These are phyloP conservation scores for Plasmodium coatneyi DNA, from an alignment of 169 alveolate species.

Conservation along the genomic window DNA sequence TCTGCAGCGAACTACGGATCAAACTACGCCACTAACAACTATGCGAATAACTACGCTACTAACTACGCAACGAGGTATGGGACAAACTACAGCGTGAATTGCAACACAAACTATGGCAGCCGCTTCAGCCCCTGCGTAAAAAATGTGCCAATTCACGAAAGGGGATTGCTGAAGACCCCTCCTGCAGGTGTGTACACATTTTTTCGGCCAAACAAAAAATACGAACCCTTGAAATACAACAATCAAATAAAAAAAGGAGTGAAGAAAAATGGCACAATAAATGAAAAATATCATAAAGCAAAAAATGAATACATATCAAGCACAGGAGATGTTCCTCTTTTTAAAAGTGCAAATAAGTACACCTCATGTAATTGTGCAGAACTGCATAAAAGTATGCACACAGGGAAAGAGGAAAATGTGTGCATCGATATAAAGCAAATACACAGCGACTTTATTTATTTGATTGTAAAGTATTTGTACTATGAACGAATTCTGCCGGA, in stretches of 20 bases:
- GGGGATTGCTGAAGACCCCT: background rate
- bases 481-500: conserved; percentile 68
- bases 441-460: conserved; percentile 52
- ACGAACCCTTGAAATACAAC: conserved; percentile 9
- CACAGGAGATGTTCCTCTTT: conserved; percentile 3
- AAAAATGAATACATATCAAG: conserved; percentile 1
- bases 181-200: conserved; percentile 1
- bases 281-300: conserved; percentile 48
- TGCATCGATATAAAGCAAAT: conserved; percentile 25
- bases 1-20: background rate
- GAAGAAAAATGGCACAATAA: background rate
- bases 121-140: background rate
- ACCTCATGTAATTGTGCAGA: conserved; percentile 37
- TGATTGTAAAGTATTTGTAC: conserved; percentile 52
- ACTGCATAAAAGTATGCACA: conserved; percentile 15
- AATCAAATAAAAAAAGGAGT: conserved; percentile 20
- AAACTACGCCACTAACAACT: background rate
- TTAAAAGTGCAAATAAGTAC: conserved; percentile 8
- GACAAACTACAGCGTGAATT: background rate
- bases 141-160: background rate
- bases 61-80: background rate
- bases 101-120: background rate
- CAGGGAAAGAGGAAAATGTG: background rate
- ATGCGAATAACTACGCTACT: background rate
- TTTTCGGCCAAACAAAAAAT: background rate